These are phyloP conservation scores for Ganoderma sp. DNA, from an alignment of 1,284 basidiomycete genomes.

Conservation along the genomic window DNA sequence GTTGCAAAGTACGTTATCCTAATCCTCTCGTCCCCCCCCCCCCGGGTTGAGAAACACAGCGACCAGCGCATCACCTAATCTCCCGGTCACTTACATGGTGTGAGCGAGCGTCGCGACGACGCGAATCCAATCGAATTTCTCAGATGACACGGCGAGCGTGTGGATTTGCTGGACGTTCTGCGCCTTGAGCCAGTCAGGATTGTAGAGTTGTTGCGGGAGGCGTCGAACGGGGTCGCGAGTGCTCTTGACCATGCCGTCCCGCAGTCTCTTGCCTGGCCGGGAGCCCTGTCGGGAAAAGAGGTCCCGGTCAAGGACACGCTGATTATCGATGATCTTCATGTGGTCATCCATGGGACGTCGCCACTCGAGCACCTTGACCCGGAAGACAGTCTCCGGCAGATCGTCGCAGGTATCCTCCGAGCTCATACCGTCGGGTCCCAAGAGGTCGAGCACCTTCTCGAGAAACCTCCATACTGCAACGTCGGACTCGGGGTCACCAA, in stretches of 20 bases:
- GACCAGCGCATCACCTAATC: neutral
- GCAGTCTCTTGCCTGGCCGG: neutral
- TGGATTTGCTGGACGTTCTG: neutral
- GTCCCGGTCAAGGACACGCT: neutral
- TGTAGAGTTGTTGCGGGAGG: neutral
- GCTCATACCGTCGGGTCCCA: neutral
- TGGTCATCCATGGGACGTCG: neutral
- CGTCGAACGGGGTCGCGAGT: neutral
- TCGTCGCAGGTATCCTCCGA: neutral
- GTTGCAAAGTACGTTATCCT: no score
- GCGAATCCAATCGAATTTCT: neutral
- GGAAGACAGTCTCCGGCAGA: neutral
- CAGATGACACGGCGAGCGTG: neutral
- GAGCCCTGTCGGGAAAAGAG: neutral
- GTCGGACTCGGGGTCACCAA: neutral
- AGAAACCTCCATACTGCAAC: neutral
- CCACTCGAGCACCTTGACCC: conserved; percentile 6
- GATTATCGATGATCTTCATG: neutral
- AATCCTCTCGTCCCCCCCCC: no score
- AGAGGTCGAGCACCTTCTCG: neutral
- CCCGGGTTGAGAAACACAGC: neutral
- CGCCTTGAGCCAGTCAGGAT: neutral
- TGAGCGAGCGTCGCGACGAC: neutral
- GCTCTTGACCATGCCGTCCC: neutral
- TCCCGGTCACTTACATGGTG: neutral